These are phyloP conservation scores for Breynia disticha DNA, from an alignment of 441 rosid genomes.

Conservation along the genomic window DNA sequence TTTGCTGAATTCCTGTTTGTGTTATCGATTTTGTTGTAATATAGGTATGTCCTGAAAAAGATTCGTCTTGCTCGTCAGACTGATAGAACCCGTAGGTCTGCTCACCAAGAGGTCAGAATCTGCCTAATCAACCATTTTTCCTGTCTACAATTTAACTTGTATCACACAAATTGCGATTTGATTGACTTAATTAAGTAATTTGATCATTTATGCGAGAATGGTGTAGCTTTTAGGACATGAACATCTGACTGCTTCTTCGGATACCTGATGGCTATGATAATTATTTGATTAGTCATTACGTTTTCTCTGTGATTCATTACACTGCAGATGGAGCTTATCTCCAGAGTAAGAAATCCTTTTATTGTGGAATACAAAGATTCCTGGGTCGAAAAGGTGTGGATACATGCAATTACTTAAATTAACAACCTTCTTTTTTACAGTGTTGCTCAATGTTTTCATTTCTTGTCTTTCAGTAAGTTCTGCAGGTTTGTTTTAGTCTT, in stretches of 20 bases:
- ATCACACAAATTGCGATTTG: not conserved
- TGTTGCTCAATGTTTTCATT: not conserved
- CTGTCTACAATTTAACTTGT: not conserved
- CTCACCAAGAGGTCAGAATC: conserved; percentile 71
- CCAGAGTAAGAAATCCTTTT: conserved; percentile 26
- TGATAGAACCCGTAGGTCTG: conserved; percentile 81
- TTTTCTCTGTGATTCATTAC: conserved; percentile 14
- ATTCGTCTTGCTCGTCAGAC: conserved; percentile 91
- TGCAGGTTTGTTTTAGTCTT: not conserved
- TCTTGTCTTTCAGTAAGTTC: not conserved
- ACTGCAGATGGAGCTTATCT: conserved; percentile 76
- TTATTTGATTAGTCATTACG: too few relatives aligned
- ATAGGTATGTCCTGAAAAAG: conserved; percentile 78
- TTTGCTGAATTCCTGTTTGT: too few relatives aligned
- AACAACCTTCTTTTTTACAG: not conserved
- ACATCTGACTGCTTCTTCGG: too few relatives aligned
- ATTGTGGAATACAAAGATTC: conserved; percentile 34
- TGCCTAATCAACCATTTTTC: not conserved
- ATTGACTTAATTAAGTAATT: too few relatives aligned
- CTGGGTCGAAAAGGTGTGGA: conserved; percentile 77
- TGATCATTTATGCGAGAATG: too few relatives aligned
- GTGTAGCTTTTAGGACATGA: too few relatives aligned
- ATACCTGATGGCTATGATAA: too few relatives aligned
- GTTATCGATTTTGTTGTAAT: conserved; percentile 1
- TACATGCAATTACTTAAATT: not conserved